phyloP scores from a whole-genome alignment of 2,329 filamentous ascomycete species.

The Sphaerulina musiva region DNA sequence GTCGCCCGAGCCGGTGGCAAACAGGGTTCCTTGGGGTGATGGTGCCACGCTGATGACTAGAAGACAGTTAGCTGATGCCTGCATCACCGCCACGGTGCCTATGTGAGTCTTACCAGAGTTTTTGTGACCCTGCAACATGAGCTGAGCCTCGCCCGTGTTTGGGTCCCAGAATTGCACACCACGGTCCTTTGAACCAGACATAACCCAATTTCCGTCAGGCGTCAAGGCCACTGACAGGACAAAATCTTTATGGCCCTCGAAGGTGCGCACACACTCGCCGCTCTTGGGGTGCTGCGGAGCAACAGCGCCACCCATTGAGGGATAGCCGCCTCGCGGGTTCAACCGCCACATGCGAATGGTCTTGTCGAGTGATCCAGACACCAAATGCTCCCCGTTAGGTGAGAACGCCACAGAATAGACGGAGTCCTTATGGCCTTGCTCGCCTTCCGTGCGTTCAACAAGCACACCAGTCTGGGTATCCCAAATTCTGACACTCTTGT shows the following conservation, averaged over 20 bases:
- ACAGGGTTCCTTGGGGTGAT: conserved; percentile 78
- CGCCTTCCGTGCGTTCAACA: conserved; percentile 84
- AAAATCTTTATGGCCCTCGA: conserved; percentile 98
- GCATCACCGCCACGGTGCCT: neutral
- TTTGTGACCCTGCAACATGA: conserved; percentile 98
- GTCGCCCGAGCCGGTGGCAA: conserved; percentile 94
- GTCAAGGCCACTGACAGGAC: conserved; percentile 93
- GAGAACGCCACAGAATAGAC: conserved; percentile 97
- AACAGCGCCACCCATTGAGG: conserved; percentile 41
- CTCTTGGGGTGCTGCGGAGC: conserved; percentile 52
- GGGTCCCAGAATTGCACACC: conserved; percentile 99
- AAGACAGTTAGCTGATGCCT: conserved; percentile 3
- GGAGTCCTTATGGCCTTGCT: conserved; percentile 91
- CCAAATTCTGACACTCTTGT: conserved; percentile 98
- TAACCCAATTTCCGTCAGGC: conserved; percentile 89
- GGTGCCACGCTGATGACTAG: conserved; percentile 91
- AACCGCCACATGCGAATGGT: conserved; percentile 99
- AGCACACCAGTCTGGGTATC: conserved; percentile 80
- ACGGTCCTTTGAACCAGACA: conserved; percentile 93
- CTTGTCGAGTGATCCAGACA: conserved; percentile 91
- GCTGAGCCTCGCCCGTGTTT: conserved; percentile 81
- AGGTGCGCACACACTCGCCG: conserved; percentile 91
- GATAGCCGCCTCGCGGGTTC: conserved; percentile 45
- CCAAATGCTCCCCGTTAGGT: conserved; percentile 83
- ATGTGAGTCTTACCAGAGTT: conserved; percentile 64